Evolutionary conservation across 139 green algal species (phyloP).

Genomic region (Desmodesmus armatus): DNA sequence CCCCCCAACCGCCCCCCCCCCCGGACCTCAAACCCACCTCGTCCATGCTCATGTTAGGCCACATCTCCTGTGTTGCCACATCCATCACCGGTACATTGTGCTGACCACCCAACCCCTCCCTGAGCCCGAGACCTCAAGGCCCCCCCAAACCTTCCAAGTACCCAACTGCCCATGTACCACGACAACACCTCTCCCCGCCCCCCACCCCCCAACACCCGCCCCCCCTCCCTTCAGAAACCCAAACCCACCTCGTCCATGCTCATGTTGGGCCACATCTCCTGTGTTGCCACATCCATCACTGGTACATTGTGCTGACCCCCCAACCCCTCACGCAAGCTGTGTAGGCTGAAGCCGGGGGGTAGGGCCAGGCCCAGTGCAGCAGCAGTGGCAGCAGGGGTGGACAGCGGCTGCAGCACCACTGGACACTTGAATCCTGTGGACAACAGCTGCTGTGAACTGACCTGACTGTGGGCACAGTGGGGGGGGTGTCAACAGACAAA

Average conservation of each 20-base stretch:
- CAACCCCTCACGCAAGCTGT: neutral
- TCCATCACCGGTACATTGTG: neutral
- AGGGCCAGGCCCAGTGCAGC: constrained; percentile 30
- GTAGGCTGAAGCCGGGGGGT: neutral
- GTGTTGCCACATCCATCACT: constrained; percentile 26
- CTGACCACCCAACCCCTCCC: neutral
- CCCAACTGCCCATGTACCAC: too few relatives aligned
- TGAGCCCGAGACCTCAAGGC: too few relatives aligned
- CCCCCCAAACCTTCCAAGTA: too few relatives aligned
- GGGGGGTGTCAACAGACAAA: too few relatives aligned
- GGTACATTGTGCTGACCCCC: constrained; percentile 27
- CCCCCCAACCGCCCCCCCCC: too few relatives aligned
- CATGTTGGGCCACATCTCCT: constrained; percentile 1
- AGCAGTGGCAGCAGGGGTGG: constrained; percentile 17
- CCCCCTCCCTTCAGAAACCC: too few relatives aligned
- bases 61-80: neutral
- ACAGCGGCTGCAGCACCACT: constrained; percentile 1
- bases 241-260: constrained; percentile 22
- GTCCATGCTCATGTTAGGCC: neutral
- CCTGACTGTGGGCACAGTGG: too few relatives aligned
- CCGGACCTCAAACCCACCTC: too few relatives aligned
- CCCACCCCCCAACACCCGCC: too few relatives aligned
- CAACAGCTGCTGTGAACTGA: neutral
- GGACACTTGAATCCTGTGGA: neutral
- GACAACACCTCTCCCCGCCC: too few relatives aligned